Percentiles rank a stretch among this genome's conserved stretches.
These are phyloP conservation scores for Aspergillus sp. DNA, from an alignment of 2,329 filamentous ascomycete species.

Conservation along the genomic window DNA sequence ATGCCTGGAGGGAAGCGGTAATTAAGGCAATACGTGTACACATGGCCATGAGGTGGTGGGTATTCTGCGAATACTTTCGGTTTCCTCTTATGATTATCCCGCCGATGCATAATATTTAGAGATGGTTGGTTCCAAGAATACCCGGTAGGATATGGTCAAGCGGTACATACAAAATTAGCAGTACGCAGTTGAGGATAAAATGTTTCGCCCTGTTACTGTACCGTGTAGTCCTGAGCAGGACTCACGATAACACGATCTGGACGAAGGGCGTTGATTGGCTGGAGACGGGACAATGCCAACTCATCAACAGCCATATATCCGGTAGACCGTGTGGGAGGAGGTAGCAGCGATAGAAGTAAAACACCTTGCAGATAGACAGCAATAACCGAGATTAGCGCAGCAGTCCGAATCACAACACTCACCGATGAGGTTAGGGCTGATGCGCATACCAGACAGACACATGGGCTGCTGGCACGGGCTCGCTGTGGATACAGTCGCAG, in stretches of 20 bases:
- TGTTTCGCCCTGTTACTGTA: not conserved
- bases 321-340: too few species aligned
- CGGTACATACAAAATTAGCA: not conserved
- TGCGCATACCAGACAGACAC: too few species aligned
- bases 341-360: not conserved
- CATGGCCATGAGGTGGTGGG: not conserved
- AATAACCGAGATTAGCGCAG: not conserved
- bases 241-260: too few species aligned
- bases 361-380: not conserved
- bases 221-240: too few species aligned
- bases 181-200: not conserved
- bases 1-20: slow-evolving; percentile 26
- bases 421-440: too few species aligned
- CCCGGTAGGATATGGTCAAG: too few species aligned
- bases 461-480: too few species aligned
- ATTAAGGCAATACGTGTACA: not conserved
- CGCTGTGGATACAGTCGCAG: too few species aligned
- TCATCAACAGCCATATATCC: too few species aligned
- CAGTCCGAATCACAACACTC: too few species aligned
- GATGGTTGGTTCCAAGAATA: too few species aligned
- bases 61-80: not conserved
- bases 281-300: not conserved
- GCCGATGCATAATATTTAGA: not conserved
- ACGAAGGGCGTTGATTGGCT: not conserved
- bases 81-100: too few species aligned